phyloP scores from a whole-genome alignment of 306 rosid species.

The Gillenia trifoliata region DNA sequence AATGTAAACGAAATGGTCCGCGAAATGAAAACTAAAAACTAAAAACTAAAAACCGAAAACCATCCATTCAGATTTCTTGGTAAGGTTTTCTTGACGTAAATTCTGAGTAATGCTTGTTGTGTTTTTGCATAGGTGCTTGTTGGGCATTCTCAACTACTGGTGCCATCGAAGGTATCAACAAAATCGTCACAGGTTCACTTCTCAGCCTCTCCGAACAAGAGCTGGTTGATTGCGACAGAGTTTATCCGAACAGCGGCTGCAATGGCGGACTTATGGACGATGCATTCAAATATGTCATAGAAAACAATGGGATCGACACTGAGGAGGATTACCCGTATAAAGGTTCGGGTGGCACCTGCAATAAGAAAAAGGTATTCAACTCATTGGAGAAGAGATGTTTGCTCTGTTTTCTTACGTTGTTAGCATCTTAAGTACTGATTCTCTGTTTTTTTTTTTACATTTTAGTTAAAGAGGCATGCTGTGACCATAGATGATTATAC shows the following conservation, averaged over 20 bases:
- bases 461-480: conserved; percentile 59
- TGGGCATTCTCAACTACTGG: conserved; percentile 95
- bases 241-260: conserved; percentile 58
- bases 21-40: no score
- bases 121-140: conserved; percentile 63
- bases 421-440: background rate
- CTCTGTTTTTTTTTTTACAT: background rate
- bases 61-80: background rate
- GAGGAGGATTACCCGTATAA: conserved; percentile 74
- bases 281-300: conserved; percentile 69
- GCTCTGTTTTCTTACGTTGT: background rate
- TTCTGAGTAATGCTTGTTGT: background rate
- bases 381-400: background rate
- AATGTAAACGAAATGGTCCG: no score
- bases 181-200: conserved; percentile 83
- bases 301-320: conserved; percentile 74
- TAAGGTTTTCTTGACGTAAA: background rate
- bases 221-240: conserved; percentile 72
- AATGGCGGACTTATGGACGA: conserved; percentile 83
- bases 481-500: conserved; percentile 79
- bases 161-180: conserved; percentile 89
- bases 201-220: conserved; percentile 90
- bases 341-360: conserved; percentile 42
- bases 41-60: no score
- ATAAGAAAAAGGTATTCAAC: conserved; percentile 56